These are phyloP conservation scores for Scheffersomyces spartinae DNA, from an alignment of 805 yeast species.

Conservation along the genomic window DNA sequence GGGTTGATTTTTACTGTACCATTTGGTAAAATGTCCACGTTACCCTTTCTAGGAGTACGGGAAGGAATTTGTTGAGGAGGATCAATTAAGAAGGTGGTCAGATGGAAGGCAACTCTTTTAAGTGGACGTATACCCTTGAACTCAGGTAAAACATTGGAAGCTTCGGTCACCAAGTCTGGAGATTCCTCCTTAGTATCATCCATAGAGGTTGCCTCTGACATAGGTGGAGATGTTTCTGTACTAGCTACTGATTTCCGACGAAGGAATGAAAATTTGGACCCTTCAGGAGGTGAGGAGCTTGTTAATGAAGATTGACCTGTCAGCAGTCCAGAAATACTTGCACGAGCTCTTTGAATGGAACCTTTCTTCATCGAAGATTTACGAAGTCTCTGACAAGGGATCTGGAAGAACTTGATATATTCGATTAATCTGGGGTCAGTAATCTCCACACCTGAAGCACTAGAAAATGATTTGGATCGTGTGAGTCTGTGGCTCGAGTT, in stretches of 20 bases:
- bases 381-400: conserved; percentile 10
- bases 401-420: conserved; percentile 21
- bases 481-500: too few relatives aligned
- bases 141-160: conserved; percentile 10
- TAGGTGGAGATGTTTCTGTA: too few relatives aligned
- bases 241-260: too few relatives aligned
- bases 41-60: conserved; percentile 68
- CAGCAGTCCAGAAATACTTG: too few relatives aligned
- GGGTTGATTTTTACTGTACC: conserved; percentile 24
- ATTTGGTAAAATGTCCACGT: conserved; percentile 38
- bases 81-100: conserved; percentile 29
- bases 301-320: too few relatives aligned
- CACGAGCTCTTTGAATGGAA: too few relatives aligned
- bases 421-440: conserved; percentile 26
- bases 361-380: conserved; percentile 7
- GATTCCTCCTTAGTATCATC: too few relatives aligned
- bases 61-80: conserved; percentile 96
- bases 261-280: conserved; percentile 2
- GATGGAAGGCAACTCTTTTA: conserved; percentile 32
- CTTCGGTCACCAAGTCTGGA: too few relatives aligned
- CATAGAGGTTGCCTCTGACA: too few relatives aligned
- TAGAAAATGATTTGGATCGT: conserved; percentile 6
- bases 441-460: too few relatives aligned
- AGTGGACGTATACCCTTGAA: conserved; percentile 22
- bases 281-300: conserved; percentile 2